Percentiles rank a stretch among this genome's conserved stretches.
phyloP scores from a whole-genome alignment of 352 stramenopile genomes.

The Phytophthora hybrid region DNA sequence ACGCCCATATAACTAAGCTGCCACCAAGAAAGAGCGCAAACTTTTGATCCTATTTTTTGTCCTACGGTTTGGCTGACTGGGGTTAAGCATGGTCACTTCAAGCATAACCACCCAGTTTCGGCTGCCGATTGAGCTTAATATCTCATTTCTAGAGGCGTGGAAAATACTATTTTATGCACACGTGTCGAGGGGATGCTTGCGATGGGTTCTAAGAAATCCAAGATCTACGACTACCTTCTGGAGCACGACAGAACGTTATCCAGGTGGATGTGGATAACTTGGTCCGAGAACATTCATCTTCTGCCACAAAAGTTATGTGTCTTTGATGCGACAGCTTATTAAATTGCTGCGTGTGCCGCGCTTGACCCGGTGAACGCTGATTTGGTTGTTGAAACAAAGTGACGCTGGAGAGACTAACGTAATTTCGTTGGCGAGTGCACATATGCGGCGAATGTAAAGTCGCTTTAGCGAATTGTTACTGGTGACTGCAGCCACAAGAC shows the following conservation, averaged over 20 bases:
- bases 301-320: too few relatives aligned
- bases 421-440: conserved; percentile 1
- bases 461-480: conserved; percentile 26
- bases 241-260: conserved; percentile 34
- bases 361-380: conserved; percentile 2
- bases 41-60: too few relatives aligned
- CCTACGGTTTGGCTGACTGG: too few relatives aligned
- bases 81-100: too few relatives aligned
- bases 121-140: conserved; percentile 13
- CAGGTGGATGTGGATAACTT: conserved; percentile 29
- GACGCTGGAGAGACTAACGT: conserved; percentile 10
- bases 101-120: conserved; percentile 8
- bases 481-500: conserved; percentile 27
- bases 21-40: too few relatives aligned
- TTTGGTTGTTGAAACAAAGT: not conserved
- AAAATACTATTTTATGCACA: not conserved
- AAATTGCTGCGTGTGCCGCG: conserved; percentile 10
- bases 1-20: too few relatives aligned
- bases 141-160: not conserved
- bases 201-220: conserved; percentile 3
- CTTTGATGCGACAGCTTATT: not conserved
- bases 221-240: conserved; percentile 26
- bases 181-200: conserved; percentile 10
- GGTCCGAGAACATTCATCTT: conserved; percentile 8
- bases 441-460: conserved; percentile 19